phyloP scores from a whole-genome alignment of 371 early-diverging fungal genomes.

The Mortierella sp. region DNA sequence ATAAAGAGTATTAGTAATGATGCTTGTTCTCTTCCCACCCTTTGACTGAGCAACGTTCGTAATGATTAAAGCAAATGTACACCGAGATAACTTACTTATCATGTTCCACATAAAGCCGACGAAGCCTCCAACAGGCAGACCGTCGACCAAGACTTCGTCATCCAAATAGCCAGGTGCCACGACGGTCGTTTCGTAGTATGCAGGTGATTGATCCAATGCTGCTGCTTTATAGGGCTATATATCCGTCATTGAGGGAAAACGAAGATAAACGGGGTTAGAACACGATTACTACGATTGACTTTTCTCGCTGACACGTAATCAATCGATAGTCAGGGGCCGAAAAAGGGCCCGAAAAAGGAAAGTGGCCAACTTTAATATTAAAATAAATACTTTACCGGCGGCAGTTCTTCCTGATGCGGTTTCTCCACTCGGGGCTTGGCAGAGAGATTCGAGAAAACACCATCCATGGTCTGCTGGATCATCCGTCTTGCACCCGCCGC shows the following conservation, averaged over 20 bases:
- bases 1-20: background rate
- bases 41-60: no score
- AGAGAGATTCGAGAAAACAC: conserved; percentile 70
- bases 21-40: background rate
- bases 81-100: conserved; percentile 55
- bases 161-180: conserved; percentile 66
- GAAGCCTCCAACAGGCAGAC: conserved; percentile 70
- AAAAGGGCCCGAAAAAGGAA: background rate
- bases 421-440: conserved; percentile 66
- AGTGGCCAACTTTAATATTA: conserved; percentile 1
- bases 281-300: no score
- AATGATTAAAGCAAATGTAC: background rate
- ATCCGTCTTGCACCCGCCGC: conserved; percentile 28
- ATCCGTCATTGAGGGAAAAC: no score
- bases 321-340: background rate
- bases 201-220: conserved; percentile 68
- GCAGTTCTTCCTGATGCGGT: conserved; percentile 26
- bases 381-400: conserved; percentile 16
- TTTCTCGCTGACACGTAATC: background rate
- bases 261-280: no score
- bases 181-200: conserved; percentile 70
- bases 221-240: conserved; percentile 71
- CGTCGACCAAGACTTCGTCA: conserved; percentile 72
- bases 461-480: conserved; percentile 59
- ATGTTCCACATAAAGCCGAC: conserved; percentile 71